Percentiles rank a stretch among this genome's conserved stretches.
Evolutionary conservation across 805 yeast species (phyloP).

Genomic region (Candida palmyrensis): DNA sequence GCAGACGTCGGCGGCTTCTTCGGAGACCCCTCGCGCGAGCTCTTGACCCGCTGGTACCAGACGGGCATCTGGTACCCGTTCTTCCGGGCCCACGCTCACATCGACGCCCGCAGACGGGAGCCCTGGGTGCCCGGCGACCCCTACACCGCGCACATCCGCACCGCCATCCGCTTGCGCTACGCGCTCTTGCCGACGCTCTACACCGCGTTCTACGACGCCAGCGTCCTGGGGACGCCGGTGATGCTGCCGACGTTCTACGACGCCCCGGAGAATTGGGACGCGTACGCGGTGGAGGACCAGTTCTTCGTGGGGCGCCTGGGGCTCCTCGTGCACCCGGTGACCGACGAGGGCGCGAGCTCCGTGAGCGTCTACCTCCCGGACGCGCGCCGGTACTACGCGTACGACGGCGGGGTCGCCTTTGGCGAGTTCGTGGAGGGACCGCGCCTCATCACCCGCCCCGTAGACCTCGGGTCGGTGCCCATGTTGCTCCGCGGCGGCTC

Average conservation of each 20-base stretch:
- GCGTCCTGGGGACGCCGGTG: slow-evolving; percentile 61
- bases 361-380: slow-evolving; percentile 52
- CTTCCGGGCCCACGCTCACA: slow-evolving; percentile 95
- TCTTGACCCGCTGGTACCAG: slow-evolving; percentile 91
- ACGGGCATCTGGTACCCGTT: slow-evolving; percentile 95
- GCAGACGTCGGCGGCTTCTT: slow-evolving; percentile 98
- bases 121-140: slow-evolving; percentile 87
- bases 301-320: slow-evolving; percentile 73
- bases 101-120: slow-evolving; percentile 87
- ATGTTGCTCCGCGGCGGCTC: slow-evolving; percentile 75
- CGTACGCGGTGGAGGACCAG: slow-evolving; percentile 71
- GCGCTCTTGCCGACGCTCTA: slow-evolving; percentile 72
- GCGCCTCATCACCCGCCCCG: slow-evolving; percentile 29
- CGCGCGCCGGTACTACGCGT: slow-evolving; percentile 52
- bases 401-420: slow-evolving; percentile 29
- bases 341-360: slow-evolving; percentile 42
- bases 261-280: slow-evolving; percentile 38
- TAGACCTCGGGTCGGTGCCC: slow-evolving; percentile 60
- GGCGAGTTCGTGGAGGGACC: slow-evolving; percentile 15
- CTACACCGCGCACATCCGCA: slow-evolving; percentile 57
- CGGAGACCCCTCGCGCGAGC: slow-evolving; percentile 79
- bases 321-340: slow-evolving; percentile 75
- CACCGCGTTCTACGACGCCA: slow-evolving; percentile 68
- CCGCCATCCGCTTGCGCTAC: slow-evolving; percentile 72
- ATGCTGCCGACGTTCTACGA: slow-evolving; percentile 64